phyloP scores from a whole-genome alignment of 2,329 filamentous ascomycete species.

The Sporothrix curviconia region DNA sequence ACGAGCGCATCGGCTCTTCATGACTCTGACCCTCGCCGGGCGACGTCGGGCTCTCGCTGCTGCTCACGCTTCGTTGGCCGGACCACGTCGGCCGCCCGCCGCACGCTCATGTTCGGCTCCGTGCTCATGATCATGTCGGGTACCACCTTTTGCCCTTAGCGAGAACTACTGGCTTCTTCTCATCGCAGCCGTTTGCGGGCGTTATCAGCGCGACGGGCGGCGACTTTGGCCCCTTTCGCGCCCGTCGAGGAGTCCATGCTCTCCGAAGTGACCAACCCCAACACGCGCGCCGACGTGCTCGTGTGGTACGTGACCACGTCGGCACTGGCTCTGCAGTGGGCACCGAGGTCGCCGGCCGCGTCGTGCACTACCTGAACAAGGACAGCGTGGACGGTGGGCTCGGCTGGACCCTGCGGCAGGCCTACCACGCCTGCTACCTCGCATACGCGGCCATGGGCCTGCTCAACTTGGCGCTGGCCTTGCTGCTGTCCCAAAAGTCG shows the following conservation, averaged over 20 bases:
- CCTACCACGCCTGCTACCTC: slow-evolving; percentile 54
- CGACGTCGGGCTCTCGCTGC: slow-evolving; percentile 52
- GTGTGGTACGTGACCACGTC: slow-evolving; percentile 58
- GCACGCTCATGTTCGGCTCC: slow-evolving; percentile 47
- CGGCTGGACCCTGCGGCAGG: slow-evolving; percentile 42
- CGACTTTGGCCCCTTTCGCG: slow-evolving; percentile 62
- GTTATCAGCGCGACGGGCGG: slow-evolving; percentile 57
- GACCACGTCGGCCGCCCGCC: slow-evolving; percentile 51
- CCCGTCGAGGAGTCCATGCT: slow-evolving; percentile 60
- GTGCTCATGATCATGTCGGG: slow-evolving; percentile 53
- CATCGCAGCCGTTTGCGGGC: slow-evolving; percentile 50
- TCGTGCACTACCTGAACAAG: slow-evolving; percentile 40
- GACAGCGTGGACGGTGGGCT: slow-evolving; percentile 27
- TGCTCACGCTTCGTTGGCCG: slow-evolving; percentile 52
- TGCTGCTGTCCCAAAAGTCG: slow-evolving; percentile 43
- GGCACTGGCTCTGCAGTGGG: slow-evolving; percentile 50
- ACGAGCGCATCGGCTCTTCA: slow-evolving; percentile 59
- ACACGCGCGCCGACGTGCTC: slow-evolving; percentile 55
- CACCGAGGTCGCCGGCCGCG: slow-evolving; percentile 44
- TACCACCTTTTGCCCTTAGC: slow-evolving; percentile 43
- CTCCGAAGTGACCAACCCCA: slow-evolving; percentile 51
- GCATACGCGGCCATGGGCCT: slow-evolving; percentile 51
- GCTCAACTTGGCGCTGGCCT: slow-evolving; percentile 41
- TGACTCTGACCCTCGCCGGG: slow-evolving; percentile 57
- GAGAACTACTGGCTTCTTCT: slow-evolving; percentile 56